Evolutionary conservation across 495 filamentous ascomycete species (phyloP), one percentile per base, ranked within the genome.

Genomic region (Neurospora discreta): DNA sequence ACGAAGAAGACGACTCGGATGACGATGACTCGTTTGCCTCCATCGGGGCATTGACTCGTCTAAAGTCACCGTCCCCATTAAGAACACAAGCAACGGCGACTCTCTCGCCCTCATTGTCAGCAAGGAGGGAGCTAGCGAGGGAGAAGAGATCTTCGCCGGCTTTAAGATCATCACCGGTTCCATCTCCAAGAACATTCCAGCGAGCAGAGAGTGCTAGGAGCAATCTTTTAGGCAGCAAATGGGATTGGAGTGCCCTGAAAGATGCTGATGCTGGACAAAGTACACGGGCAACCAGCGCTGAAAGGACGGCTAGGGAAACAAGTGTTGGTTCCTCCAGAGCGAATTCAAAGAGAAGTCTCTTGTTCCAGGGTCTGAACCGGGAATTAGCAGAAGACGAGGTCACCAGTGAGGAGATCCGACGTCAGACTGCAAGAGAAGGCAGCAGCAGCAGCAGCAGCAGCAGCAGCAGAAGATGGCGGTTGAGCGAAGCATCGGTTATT

Each of bases 401-500:
- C 11, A 44, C 26, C n/a, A 38, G 3, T 16, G n/a, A 58, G n/a
- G 71, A 41, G 9, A 15, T 39, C 20, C 23, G 33, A 5, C 52
- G 20, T 42, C 58, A 18, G 18, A n/a, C 60, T 36, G 13, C 11
- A 26, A 74, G 70, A 8, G 30, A 36, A 18, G 69, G 58, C 23
- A 69, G 46, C 23, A 26, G 46, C 23, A 20, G 71, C 10, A 69
- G 72, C 23, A 69, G 46, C 23, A 26, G 58, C 23, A 69, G 46
- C 23, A 26, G 46, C 23, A 20, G 71, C 10, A 69, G 72, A 44
- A 75, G 73, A 0, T 83, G 79, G 79, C 77, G 81, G 33, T 41
- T 65, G 52, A 83, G 82, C 68, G 83, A 84, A 36, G 69, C 84
- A 15, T 74, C 74, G 9, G 74, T 80, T 71, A 72, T 85, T 30